Percentiles rank a stretch among this genome's conserved stretches.
Conservation (phyloP, 2,329 filamentous ascomycete genomes). For the Tricladium varicosporioides region DNA sequence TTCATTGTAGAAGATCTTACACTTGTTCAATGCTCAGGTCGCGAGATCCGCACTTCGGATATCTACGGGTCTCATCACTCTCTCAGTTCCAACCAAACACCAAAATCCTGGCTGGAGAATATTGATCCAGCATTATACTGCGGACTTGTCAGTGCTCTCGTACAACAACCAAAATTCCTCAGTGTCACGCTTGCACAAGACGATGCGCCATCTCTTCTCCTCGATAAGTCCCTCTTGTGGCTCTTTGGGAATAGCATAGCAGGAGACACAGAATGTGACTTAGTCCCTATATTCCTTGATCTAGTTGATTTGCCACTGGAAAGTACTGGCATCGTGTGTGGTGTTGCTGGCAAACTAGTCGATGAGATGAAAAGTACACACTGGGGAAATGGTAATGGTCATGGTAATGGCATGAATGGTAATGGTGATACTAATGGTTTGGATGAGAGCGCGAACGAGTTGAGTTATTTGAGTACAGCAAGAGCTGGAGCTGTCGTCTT, state of each 20-base stretch:
- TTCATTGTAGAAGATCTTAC: constrained; percentile 66
- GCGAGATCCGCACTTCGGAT: constrained; percentile 31
- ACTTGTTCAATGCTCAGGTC: constrained; percentile 80
- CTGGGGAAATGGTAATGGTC: neutral
- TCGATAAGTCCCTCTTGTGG: constrained; percentile 65
- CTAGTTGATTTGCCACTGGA: constrained; percentile 77
- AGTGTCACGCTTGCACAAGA: constrained; percentile 71
- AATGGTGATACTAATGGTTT: too few species aligned
- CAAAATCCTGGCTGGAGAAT: constrained; percentile 52
- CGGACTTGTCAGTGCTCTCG: constrained; percentile 59
- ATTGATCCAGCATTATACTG: constrained; percentile 64
- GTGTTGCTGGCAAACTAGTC: constrained; percentile 80
- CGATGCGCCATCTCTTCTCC: constrained; percentile 70
- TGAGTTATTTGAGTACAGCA: constrained; percentile 89
- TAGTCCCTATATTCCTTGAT: constrained; percentile 87
- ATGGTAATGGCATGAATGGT: too few species aligned
- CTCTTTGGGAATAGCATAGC: constrained; percentile 73
- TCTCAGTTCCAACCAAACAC: constrained; percentile 26
- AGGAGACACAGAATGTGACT: constrained; percentile 67
- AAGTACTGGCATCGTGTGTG: constrained; percentile 92
- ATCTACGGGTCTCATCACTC: constrained; percentile 37
- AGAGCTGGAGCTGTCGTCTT: constrained; percentile 88
- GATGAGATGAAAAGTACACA: constrained; percentile 56
- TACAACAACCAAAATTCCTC: constrained; percentile 65
- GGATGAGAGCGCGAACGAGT: constrained; percentile 54